Base-by-base conservation (phyloP, 164 flowering plant genomes). In the Vitis labrusca region DNA sequence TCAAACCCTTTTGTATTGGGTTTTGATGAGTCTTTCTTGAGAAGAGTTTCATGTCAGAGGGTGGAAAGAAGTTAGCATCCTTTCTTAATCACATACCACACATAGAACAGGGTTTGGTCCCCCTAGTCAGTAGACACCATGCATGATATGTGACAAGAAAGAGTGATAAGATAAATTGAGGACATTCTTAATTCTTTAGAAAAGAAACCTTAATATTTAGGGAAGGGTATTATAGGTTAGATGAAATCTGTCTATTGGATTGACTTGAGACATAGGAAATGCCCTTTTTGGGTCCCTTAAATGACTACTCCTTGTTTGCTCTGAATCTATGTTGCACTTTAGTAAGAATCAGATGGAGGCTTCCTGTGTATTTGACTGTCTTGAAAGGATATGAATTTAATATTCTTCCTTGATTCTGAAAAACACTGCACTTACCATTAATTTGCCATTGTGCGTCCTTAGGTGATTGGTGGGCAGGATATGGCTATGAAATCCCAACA, bases 401-500 rank as follows among this genome's bases (percentile, higher is more conserved):
- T 19, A 10, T 57, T 57, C 29, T 37, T 23, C n/a, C 19, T 59
- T 32, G 63, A 57, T 57, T 67, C 14, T 47, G 63, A 58, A 57
- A 16, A 9, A 37, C 27, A 23, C 27, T 23, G 27, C 27, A 23
- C 27, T 23, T 23, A 37, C 44, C 44, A 37, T 37, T 17, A 17
- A 17, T 71, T 52, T 49, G 61, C 10, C 27, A 32, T 47, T 29
- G 5, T 67, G 58, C 58, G 57, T 71, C 19, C 56, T 58, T 68
- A 90, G 96, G 89, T 78, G 92, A 88, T 70, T 90, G 93, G 96
- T 88, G 93, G 95, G 84, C 89, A n/a, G 85, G 74, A 32, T 90
- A 88, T 75, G 96, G 92, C 48, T 85, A 87, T 70, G 92, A 89
- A 78, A 81, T 86, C 59, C 91, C 89, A 44, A 83, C 85, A 32